Evolutionary conservation across 371 early-diverging fungal genomes (phyloP).

Genomic region (Apophysomyces sp.): DNA sequence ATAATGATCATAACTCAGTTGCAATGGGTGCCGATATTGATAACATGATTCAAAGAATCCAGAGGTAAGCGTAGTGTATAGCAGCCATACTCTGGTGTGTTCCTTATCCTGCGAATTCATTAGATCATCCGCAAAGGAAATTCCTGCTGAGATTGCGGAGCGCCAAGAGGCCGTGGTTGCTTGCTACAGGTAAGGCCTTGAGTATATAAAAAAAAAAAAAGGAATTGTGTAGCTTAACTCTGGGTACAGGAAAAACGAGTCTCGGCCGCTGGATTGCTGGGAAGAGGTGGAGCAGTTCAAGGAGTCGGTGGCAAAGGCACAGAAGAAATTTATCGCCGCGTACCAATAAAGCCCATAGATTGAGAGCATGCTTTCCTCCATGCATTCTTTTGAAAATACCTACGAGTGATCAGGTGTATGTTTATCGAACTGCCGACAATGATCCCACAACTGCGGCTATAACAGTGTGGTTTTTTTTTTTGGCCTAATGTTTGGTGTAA

Average conservation of each 20-base stretch:
- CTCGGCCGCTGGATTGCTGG: conserved; percentile 69
- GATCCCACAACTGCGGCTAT: no score
- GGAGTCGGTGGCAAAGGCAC: conserved; percentile 50
- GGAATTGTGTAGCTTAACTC: background rate
- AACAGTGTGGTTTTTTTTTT: no score
- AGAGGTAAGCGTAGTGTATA: conserved; percentile 28
- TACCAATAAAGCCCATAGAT: conserved; percentile 31
- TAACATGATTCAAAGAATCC: conserved; percentile 43
- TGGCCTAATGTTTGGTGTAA: no score
- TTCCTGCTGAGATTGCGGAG: conserved; percentile 40
- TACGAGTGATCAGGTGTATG: no score
- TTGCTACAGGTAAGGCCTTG: conserved; percentile 42
- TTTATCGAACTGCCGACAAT: no score
- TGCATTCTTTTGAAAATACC: no score
- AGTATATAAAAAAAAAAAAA: background rate
- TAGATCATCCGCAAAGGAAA: conserved; percentile 39
- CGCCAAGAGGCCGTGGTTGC: conserved; percentile 45
- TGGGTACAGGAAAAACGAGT: conserved; percentile 41
- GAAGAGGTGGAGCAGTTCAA: conserved; percentile 67
- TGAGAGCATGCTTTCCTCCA: no score
- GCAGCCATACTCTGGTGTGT: background rate
- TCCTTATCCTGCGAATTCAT: background rate
- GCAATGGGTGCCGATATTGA: conserved; percentile 46
- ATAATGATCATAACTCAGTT: conserved; percentile 46
- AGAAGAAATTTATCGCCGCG: conserved; percentile 50